These are phyloP conservation scores for Phytophthora macrochlamydospora DNA, from an alignment of 352 stramenopile species.

Conservation along the genomic window DNA sequence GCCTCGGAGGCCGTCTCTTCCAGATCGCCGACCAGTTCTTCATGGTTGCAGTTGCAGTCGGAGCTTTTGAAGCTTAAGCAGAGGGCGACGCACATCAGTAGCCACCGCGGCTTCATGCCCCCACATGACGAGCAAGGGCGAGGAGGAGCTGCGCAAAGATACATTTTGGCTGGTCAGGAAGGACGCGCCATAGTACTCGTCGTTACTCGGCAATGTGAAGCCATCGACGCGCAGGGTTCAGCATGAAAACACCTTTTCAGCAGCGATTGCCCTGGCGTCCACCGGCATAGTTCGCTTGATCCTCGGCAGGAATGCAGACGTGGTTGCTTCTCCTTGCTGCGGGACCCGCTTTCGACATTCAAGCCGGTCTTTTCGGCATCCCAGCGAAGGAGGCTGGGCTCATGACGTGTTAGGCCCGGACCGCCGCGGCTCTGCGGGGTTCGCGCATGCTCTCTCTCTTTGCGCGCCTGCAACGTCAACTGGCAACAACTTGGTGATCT, in stretches of 20 bases:
- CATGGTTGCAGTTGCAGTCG: no score
- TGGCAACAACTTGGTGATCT: not conserved
- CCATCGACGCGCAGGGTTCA: not conserved
- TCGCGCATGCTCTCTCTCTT: constrained; percentile 17
- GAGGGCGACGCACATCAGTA: no score
- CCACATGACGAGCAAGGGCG: no score
- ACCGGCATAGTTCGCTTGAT: no score
- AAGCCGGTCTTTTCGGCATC: no score
- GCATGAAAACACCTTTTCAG: no score
- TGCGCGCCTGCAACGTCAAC: not conserved
- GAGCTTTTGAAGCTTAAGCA: no score
- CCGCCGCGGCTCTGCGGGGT: constrained; percentile 5
- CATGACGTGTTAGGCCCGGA: constrained; percentile 32
- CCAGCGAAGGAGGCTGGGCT: not conserved
- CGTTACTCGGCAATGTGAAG: not conserved
- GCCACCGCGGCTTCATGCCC: no score
- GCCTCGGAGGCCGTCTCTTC: no score
- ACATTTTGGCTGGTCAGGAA: not conserved
- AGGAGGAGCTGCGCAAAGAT: constrained; percentile 6
- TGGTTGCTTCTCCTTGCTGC: not conserved
- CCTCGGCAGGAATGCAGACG: not conserved
- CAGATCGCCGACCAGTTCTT: no score
- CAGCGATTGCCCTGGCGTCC: no score
- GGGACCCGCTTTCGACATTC: no score
- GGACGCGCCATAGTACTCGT: constrained; percentile 18